Conservation (phyloP, 371 early-diverging fungal genomes). For the Synchytrium microbalum region DNA sequence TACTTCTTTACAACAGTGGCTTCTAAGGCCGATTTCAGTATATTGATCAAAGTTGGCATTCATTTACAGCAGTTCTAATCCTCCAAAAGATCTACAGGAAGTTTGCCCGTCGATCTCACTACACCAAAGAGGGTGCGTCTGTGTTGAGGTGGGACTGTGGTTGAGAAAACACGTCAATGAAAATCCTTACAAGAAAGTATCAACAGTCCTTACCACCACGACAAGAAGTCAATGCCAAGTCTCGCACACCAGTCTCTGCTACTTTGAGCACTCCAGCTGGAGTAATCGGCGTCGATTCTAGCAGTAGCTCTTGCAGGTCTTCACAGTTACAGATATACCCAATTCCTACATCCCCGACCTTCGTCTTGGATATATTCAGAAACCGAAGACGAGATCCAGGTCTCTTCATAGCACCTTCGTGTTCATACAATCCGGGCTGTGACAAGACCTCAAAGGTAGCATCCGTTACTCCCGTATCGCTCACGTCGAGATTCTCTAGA, state of each 20-base stretch:
- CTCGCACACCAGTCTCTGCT: neutral
- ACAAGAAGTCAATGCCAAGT: neutral
- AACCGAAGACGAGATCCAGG: neutral
- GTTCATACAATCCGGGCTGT: neutral
- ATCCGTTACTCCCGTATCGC: neutral
- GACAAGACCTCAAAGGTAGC: neutral
- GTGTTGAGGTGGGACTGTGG: too few species aligned
- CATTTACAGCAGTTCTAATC: too few species aligned
- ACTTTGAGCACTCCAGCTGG: neutral
- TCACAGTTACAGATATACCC: neutral
- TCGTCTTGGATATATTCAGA: neutral
- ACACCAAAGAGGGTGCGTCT: too few species aligned
- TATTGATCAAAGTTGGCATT: too few species aligned
- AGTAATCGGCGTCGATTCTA: neutral
- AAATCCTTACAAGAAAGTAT: too few species aligned
- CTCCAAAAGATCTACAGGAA: too few species aligned
- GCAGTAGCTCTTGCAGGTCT: neutral
- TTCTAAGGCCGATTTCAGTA: too few species aligned
- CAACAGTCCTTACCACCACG: too few species aligned
- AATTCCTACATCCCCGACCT: neutral
- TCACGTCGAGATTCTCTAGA: neutral
- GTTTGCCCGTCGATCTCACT: too few species aligned
- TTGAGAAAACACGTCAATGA: too few species aligned
- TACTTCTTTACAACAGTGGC: too few species aligned
- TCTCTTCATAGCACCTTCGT: neutral